Evolutionary conservation across 108 stramenopile genomes (phyloP), one percentile per base, ranked within the genome.

Genomic region (Schizochytrium sp.): DNA sequence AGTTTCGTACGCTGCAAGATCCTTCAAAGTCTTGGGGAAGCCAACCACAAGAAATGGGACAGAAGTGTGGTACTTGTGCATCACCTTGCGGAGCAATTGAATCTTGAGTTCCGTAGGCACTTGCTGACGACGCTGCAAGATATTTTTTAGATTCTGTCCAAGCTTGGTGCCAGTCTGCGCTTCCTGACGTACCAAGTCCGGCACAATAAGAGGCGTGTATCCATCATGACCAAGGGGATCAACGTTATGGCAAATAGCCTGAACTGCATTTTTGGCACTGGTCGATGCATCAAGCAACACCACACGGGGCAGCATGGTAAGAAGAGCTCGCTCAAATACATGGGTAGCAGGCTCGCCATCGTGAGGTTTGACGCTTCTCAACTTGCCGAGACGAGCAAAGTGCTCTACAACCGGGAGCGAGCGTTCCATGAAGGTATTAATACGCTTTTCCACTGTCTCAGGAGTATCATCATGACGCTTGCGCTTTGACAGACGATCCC

Each of bases 251-350:
- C 64, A 69, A 69, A 69, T 2, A 46, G 94, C 92, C 50, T 92
- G 92, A 19, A 96, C 87, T 46, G 97, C 73, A 44, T 96, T 97
- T 87, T 98, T 98, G 4, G 97, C 98, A 46, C 94, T 94, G 44
- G 97, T 97, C 4, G 98, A 97, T 45, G 97, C 97, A n/a, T 97
- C 98, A 17, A 98, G 96, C n/a, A 98, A 92, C 56, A 98, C 88
- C 59, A 99, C 93, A 57, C 96, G 94, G 17, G 95, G 88, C 40
- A 87, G 57, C 42, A 19, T 17, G 19, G 57, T 49, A 13, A 19
- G 17, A 12, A 57, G 42, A 1, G 57, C 89, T 40, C 58, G 5
- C 17, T 87, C 83, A 17, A 57, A 89, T 15, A 89, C 89, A 4
- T 56, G 42, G 41, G 87, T 76, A 1, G 64, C 19, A 12, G 57